phyloP scores from a whole-genome alignment of 805 yeast genomes.

The Candida tibetensis region DNA sequence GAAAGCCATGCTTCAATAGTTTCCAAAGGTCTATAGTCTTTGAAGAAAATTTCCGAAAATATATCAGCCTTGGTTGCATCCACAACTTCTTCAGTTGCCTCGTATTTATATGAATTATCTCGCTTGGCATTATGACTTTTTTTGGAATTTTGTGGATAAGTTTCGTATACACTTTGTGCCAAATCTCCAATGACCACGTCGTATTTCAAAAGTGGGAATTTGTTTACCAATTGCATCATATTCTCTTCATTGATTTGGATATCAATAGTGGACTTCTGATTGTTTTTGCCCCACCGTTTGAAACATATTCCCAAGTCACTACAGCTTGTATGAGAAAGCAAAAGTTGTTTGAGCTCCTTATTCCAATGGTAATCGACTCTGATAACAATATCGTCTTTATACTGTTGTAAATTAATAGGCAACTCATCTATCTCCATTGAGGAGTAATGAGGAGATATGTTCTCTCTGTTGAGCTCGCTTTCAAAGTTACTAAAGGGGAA shows the following conservation, averaged over 20 bases:
- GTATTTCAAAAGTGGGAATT: constrained; percentile 25
- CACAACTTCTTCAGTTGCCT: constrained; percentile 9
- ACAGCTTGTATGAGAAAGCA: constrained; percentile 11
- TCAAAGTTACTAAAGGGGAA: not conserved
- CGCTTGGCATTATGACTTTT: constrained; percentile 13
- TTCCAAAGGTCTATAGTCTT: constrained; percentile 62
- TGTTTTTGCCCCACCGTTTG: constrained; percentile 50
- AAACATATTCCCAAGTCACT: constrained; percentile 10
- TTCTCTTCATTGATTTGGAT: constrained; percentile 25
- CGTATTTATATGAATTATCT: constrained; percentile 5
- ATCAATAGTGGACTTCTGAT: constrained; percentile 45
- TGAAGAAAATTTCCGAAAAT: constrained; percentile 58
- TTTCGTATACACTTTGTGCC: constrained; percentile 53
- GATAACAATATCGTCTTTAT: constrained; percentile 43
- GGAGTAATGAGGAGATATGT: constrained; percentile 27
- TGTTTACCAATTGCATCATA: constrained; percentile 20
- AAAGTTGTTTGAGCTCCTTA: constrained; percentile 15
- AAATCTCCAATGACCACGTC: constrained; percentile 54
- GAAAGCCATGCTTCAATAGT: constrained; percentile 75
- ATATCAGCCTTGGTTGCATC: constrained; percentile 13
- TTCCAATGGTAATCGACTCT: constrained; percentile 36
- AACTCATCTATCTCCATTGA: constrained; percentile 21
- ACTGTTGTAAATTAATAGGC: constrained; percentile 42
- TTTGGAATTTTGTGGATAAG: constrained; percentile 41
- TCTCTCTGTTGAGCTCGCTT: not conserved